Conservation (phyloP, 768 basidiomycete species). For the Dacryopinax primogenitus region DNA sequence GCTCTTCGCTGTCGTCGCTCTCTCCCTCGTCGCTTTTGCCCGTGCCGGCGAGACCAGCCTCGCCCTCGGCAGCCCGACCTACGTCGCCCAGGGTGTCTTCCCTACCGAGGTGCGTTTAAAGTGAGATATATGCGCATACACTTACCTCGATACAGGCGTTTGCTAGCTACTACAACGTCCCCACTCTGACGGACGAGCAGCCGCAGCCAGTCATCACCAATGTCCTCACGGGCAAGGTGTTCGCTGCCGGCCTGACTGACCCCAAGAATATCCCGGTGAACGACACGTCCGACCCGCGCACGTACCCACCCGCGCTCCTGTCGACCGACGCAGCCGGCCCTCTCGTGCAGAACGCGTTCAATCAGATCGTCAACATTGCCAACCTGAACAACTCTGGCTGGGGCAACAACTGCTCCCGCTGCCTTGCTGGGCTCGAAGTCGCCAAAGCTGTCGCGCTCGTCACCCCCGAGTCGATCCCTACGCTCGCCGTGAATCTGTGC, state of each 20-base stretch:
- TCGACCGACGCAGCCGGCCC: slow-evolving; percentile 34
- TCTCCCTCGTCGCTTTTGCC: slow-evolving; percentile 1
- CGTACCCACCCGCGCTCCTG: slow-evolving; percentile 46
- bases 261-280: slow-evolving; percentile 45
- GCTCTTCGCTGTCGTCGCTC: not conserved
- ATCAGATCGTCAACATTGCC: slow-evolving; percentile 44
- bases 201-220: slow-evolving; percentile 68
- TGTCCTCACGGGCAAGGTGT: slow-evolving; percentile 49
- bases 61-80: slow-evolving; percentile 10
- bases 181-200: slow-evolving; percentile 58
- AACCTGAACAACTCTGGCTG: slow-evolving; percentile 39
- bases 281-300: slow-evolving; percentile 50
- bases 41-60: slow-evolving; percentile 9
- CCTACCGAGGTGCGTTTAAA: not conserved
- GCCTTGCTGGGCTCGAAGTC: slow-evolving; percentile 47
- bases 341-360: slow-evolving; percentile 41
- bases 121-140: not conserved
- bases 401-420: slow-evolving; percentile 43
- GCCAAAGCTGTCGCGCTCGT: slow-evolving; percentile 55
- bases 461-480: slow-evolving; percentile 47
- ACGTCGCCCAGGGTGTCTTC: slow-evolving; percentile 9
- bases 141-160: slow-evolving; percentile 29
- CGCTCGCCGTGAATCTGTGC: slow-evolving; percentile 47
- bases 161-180: slow-evolving; percentile 54
- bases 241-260: slow-evolving; percentile 49